Base-by-base conservation (phyloP, 2,329 filamentous ascomycete genomes). In the Drechslerella coelobrocha region DNA sequence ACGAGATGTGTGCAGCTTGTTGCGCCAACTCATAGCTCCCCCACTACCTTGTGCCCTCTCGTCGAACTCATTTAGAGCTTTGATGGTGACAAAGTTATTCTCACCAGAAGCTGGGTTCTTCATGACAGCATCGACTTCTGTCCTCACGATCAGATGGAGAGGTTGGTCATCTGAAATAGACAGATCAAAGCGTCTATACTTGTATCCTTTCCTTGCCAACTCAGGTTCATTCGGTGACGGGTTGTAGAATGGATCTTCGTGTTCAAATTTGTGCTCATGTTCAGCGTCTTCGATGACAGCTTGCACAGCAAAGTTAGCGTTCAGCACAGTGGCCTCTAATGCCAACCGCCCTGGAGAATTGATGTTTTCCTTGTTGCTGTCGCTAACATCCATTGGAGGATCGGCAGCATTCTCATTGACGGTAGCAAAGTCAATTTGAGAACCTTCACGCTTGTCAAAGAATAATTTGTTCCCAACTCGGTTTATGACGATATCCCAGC, bases 361-460 rank as follows among this genome's bases (percentile, higher is more conserved):
- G 81, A 99, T 89, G 74, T 85, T 84, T 79, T 99, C 94, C 82
- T 96, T 95, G 83, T 91, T 92, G 77, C 91, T 91, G 78, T 97
- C 93, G 63, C 91, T 88, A 26, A 89, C 87, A 79, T 99, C 94
- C 57, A 97, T 85, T 37, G 94, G 94, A 24, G 93, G 91, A 80
- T 99, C 94, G 72, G 90, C 90, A 8, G 94, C 94, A 81, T 99
- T 99, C 83, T 99, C 94, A 81, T 99, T 99, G 80, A 99, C 94
- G 0, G 93, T 97, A 72, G 97, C 92, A 86, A 97, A 91, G 81
- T 99, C 94, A 55, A 99, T 86, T 66, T 89, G 90, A 68, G 92
- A 92, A 77, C 92, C 93, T 72, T 97, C 92, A 75, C 94, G 91
- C 88, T 99, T 99, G 85, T 99, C 94, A 75, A 99, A 88, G 87